Evolutionary conservation across 2,329 filamentous ascomycete species (phyloP).

Genomic region (Stemphylium lycopersici): DNA sequence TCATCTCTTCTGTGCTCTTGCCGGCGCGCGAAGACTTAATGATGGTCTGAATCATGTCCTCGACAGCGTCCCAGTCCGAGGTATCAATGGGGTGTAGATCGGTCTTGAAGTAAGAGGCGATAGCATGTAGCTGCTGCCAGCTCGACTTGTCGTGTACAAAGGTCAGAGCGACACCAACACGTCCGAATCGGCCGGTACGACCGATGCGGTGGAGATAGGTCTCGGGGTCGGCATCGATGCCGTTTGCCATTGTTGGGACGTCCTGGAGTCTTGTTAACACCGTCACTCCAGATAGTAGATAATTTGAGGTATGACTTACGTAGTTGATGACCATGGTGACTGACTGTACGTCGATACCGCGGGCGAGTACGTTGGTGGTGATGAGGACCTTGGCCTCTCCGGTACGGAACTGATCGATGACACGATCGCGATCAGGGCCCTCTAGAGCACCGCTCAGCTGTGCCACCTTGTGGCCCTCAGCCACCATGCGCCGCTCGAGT

Average conservation of each 20-base stretch:
- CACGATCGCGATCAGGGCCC: slow-evolving; percentile 77
- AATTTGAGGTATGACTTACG: slow-evolving; percentile 45
- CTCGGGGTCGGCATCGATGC: slow-evolving; percentile 77
- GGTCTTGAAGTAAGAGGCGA: slow-evolving; percentile 79
- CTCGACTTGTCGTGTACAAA: slow-evolving; percentile 89
- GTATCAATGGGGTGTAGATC: slow-evolving; percentile 82
- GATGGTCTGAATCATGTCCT: slow-evolving; percentile 76
- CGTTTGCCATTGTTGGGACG: slow-evolving; percentile 62
- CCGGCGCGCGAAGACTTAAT: slow-evolving; percentile 51
- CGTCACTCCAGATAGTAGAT: background rate
- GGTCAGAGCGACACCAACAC: slow-evolving; percentile 92
- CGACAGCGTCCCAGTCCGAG: slow-evolving; percentile 88
- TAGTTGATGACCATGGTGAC: slow-evolving; percentile 99
- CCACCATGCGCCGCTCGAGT: slow-evolving; percentile 84
- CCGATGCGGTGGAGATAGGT: slow-evolving; percentile 98
- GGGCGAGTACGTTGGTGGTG: slow-evolving; percentile 93
- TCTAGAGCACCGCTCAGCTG: slow-evolving; percentile 89
- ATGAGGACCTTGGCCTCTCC: slow-evolving; percentile 95
- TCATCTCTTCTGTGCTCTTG: slow-evolving; percentile 51
- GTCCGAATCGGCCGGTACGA: slow-evolving; percentile 93
- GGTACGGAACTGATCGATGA: slow-evolving; percentile 84
- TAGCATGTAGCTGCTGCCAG: slow-evolving; percentile 79
- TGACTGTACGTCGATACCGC: slow-evolving; percentile 89
- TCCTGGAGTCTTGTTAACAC: slow-evolving; percentile 54
- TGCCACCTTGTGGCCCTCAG: slow-evolving; percentile 89